Evolutionary conservation across 306 rosid species (phyloP), one percentile per base, ranked within the genome.

Genomic region (Ceratonia siliqua): DNA sequence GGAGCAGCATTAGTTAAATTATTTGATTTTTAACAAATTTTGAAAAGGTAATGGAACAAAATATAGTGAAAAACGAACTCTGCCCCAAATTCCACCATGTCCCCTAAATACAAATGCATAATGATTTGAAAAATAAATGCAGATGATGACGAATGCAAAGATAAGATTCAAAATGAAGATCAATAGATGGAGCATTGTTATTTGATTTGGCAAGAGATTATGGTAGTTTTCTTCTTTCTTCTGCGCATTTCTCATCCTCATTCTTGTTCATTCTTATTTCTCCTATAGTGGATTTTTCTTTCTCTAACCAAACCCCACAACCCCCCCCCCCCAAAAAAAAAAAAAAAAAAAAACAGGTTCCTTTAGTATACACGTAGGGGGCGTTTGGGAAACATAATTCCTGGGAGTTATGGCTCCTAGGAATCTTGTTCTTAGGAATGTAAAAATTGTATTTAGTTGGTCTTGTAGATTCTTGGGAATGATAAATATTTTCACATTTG

Each of bases 251-350:
- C 1, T 21, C 57, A 46, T 27, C 65, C 21, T 42, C 36, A 32
- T 80, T 68, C 45, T 68, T 66, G 55, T 12, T 28, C 30, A 17
- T 80, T 62, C 39, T 48, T 13, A 69, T 13, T 55, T 76, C 53
- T 27, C 52, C 41, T 70, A 15, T 17, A 54, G 10, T 64, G 25
- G 42, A 3, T 33, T 20, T 8, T 20, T 17, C 25, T 70, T 43
- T 53, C 28, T 49, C 7, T n/a, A n/a, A n/a, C n/a, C n/a, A n/a
- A n/a, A n/a, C n/a, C n/a, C n/a, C n/a, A n/a, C n/a, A n/a, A n/a
- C n/a, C n/a, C n/a, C n/a, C n/a, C n/a, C n/a, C n/a, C n/a, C n/a
- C n/a, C n/a, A n/a, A n/a, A n/a, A n/a, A n/a, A n/a, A n/a, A n/a
- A n/a, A n/a, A n/a, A n/a, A n/a, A n/a, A n/a, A n/a, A n/a, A n/a